Percentiles rank a stretch among this genome's conserved stretches.
Evolutionary conservation across 73 alveolate genomes (phyloP).

Genomic region (Halteria grandinella): DNA sequence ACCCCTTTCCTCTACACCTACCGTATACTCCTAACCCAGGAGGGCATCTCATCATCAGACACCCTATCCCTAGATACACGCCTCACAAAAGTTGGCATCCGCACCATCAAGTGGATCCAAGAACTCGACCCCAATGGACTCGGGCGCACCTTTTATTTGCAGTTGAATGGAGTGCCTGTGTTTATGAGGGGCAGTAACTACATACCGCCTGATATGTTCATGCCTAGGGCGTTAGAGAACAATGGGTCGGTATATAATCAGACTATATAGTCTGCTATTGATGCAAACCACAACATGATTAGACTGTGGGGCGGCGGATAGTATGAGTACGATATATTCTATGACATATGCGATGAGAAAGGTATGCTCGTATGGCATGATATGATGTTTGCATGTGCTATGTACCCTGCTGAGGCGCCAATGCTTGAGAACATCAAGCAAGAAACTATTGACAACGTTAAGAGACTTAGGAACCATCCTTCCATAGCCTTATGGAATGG

Average conservation of each 20-base stretch:
- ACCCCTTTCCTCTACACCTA: slow-evolving; percentile 5
- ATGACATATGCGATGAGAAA: slow-evolving; percentile 86
- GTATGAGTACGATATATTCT: slow-evolving; percentile 89
- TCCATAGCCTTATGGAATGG: slow-evolving; percentile 85
- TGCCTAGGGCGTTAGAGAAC: slow-evolving; percentile 82
- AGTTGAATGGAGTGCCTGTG: slow-evolving; percentile 78
- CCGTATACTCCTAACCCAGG: no score
- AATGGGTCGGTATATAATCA: slow-evolving; percentile 76
- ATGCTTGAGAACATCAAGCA: slow-evolving; percentile 75
- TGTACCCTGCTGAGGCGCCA: slow-evolving; percentile 84
- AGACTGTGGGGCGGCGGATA: slow-evolving; percentile 95
- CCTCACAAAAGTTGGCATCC: slow-evolving; percentile 48
- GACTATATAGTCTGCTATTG: slow-evolving; percentile 80
- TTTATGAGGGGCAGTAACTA: slow-evolving; percentile 90
- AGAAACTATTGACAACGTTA: slow-evolving; percentile 83
- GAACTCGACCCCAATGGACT: slow-evolving; percentile 73
- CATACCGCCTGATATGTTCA: slow-evolving; percentile 91
- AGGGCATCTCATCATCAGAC: not conserved
- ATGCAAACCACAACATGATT: slow-evolving; percentile 80
- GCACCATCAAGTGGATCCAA: slow-evolving; percentile 59
- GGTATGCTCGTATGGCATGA: slow-evolving; percentile 90
- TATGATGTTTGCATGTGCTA: slow-evolving; percentile 93
- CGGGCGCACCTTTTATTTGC: slow-evolving; percentile 72
- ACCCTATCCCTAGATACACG: slow-evolving; percentile 1
- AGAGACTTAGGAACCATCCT: slow-evolving; percentile 88